Base-by-base conservation (phyloP, 83 land plant species). In the Thuja plicata region DNA sequence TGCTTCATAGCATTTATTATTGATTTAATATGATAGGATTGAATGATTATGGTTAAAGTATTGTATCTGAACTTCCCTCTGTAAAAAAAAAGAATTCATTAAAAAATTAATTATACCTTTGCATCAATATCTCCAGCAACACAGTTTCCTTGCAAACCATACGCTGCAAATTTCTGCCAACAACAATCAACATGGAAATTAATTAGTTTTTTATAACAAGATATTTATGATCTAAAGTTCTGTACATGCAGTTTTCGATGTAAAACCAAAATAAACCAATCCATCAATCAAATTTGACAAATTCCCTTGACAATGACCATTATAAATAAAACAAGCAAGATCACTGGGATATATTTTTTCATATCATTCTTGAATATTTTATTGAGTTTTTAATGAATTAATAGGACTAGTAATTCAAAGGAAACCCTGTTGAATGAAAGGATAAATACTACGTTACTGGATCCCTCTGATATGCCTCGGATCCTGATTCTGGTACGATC, bases 91-190 rank as follows among this genome's bases (percentile, higher is more conserved):
- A 40, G 1, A 41, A 81, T 43, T 24, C 13, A 79, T 79, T 37
- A 1, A 15, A 81, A 43, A 81, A 81, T 5, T 43, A 41, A 21
- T 17, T 21, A 81, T 81, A 81, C 84, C 84, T 41, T 81, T 81
- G 84, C 9, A 41, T 73, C 77, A 11, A 10, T 73, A 73, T 81
- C 50, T 81, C 46, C 84, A 81, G 84, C 46, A 21, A 81, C n/a
- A 43, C 41, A 46, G 3, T 19, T 81, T 81, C 84, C 84, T 43
- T 81, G 45, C 9, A 81, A 43, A 43, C 43, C 84, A 81, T 81
- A 81, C 1, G 84, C 84, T 9, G 84, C 84, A 81, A 81, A 81
- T 43, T 81, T 81, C 84, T 81, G 84, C n/a, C 77, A 73, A 11
- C 15, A 41, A 43, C 17, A 21, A 81, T 81, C 50, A 81, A 81